These are phyloP conservation scores for Auricularia heimuer DNA, from an alignment of 768 basidiomycete species.

Conservation along the genomic window DNA sequence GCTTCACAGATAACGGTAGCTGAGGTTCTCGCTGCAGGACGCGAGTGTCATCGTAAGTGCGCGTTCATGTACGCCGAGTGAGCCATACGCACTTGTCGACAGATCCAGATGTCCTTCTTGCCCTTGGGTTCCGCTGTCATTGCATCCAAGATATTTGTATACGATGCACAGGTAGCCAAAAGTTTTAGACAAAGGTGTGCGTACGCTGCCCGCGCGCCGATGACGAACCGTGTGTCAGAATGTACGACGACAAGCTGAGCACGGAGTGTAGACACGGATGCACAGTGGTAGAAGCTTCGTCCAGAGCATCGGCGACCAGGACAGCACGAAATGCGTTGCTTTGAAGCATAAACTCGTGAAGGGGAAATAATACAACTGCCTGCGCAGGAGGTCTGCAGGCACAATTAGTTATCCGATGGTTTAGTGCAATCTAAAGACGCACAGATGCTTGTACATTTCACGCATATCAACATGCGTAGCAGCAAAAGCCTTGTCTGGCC, in stretches of 20 bases:
- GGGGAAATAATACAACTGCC: constrained; percentile 46
- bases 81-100: constrained; percentile 43
- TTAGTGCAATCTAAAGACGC: constrained; percentile 2
- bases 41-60: not conserved
- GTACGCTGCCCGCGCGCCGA: constrained; percentile 54
- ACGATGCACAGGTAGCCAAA: constrained; percentile 42
- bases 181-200: constrained; percentile 48
- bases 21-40: constrained; percentile 38
- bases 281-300: constrained; percentile 14
- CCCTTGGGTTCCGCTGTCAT: constrained; percentile 33
- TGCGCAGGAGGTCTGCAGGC: constrained; percentile 16
- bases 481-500: constrained; percentile 45
- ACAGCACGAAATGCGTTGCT: constrained; percentile 43
- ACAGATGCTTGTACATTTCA: constrained; percentile 53
- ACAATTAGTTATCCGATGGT: not conserved
- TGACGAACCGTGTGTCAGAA: constrained; percentile 55
- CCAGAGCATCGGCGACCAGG: constrained; percentile 24
- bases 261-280: constrained; percentile 37
- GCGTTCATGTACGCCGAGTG: too few species aligned
- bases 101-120: constrained; percentile 35
- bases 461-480: constrained; percentile 36
- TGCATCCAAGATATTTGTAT: constrained; percentile 34
- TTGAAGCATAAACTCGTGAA: constrained; percentile 49
- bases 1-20: constrained; percentile 31
- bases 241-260: constrained; percentile 52